phyloP scores from a whole-genome alignment of 371 early-diverging fungal genomes.

The Zancudomyces culisetae region DNA sequence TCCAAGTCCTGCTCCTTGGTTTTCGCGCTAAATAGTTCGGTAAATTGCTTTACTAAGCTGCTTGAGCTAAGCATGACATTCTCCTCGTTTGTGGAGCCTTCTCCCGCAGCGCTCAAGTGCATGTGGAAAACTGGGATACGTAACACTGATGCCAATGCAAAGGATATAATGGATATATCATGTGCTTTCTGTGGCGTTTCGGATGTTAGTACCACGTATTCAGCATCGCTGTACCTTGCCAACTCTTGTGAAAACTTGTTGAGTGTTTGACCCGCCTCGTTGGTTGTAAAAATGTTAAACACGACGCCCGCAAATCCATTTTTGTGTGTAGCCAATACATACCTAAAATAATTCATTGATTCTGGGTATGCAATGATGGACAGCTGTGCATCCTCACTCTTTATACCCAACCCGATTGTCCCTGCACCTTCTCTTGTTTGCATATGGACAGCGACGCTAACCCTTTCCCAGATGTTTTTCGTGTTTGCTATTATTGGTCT shows the following conservation, averaged over 20 bases:
- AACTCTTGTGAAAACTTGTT: slow-evolving; percentile 40
- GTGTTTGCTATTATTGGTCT: not conserved
- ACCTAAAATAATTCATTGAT: slow-evolving; percentile 59
- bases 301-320: slow-evolving; percentile 42
- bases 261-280: slow-evolving; percentile 32
- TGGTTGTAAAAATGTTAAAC: slow-evolving; percentile 54
- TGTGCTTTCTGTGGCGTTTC: slow-evolving; percentile 58
- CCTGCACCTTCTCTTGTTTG: slow-evolving; percentile 65
- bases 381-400: slow-evolving; percentile 27
- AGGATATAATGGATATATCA: slow-evolving; percentile 49
- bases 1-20: slow-evolving; percentile 1
- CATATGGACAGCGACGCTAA: slow-evolving; percentile 19
- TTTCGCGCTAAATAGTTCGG: slow-evolving; percentile 14
- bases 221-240: slow-evolving; percentile 43
- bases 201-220: slow-evolving; percentile 44
- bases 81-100: slow-evolving; percentile 27
- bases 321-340: slow-evolving; percentile 51
- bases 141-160: slow-evolving; percentile 34
- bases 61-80: slow-evolving; percentile 24
- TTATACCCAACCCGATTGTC: slow-evolving; percentile 58
- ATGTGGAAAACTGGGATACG: slow-evolving; percentile 51
- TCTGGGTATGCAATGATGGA: slow-evolving; percentile 51
- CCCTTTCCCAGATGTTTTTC: not conserved
- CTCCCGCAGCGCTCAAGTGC: slow-evolving; percentile 38
- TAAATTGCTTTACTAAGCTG: slow-evolving; percentile 5